Evolutionary conservation across 768 basidiomycete genomes (phyloP).

Genomic region (Leucocoprinus birnbaumii): DNA sequence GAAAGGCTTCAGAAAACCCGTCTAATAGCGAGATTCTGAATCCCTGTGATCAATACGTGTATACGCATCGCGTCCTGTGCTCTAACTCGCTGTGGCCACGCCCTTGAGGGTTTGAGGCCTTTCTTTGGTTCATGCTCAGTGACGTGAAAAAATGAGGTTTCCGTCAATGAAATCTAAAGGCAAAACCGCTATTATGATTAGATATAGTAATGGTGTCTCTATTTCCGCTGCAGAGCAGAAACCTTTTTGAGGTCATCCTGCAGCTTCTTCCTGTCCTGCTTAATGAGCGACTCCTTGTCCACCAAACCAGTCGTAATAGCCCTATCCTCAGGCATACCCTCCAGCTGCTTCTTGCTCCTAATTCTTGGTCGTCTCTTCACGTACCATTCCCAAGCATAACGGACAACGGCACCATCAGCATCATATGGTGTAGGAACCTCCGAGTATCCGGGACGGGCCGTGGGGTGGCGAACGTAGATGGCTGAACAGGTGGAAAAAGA

Average conservation of each 20-base stretch:
- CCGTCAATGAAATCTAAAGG: not conserved
- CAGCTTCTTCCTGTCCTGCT: slow-evolving; percentile 21
- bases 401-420: slow-evolving; percentile 90
- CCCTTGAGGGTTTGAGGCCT: no score
- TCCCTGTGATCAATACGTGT: no score
- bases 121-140: no score
- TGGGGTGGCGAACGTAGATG: slow-evolving; percentile 93
- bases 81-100: no score
- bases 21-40: no score
- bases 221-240: slow-evolving; percentile 2
- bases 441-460: slow-evolving; percentile 92
- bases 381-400: slow-evolving; percentile 97
- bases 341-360: slow-evolving; percentile 59
- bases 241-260: slow-evolving; percentile 22
- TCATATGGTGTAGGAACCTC: slow-evolving; percentile 97
- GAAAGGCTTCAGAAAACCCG: no score
- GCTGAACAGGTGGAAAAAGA: slow-evolving; percentile 88
- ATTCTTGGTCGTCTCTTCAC: slow-evolving; percentile 65
- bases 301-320: slow-evolving; percentile 33
- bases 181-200: not conserved
- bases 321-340: slow-evolving; percentile 67
- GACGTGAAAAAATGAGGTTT: no score
- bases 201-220: not conserved
- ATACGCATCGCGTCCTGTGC: no score
- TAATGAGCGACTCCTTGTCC: slow-evolving; percentile 16